Percentiles rank a stretch among this genome's conserved stretches.
Evolutionary conservation across 1,139 yeast genomes (phyloP).

Genomic region (Ogataea hybrid): DNA sequence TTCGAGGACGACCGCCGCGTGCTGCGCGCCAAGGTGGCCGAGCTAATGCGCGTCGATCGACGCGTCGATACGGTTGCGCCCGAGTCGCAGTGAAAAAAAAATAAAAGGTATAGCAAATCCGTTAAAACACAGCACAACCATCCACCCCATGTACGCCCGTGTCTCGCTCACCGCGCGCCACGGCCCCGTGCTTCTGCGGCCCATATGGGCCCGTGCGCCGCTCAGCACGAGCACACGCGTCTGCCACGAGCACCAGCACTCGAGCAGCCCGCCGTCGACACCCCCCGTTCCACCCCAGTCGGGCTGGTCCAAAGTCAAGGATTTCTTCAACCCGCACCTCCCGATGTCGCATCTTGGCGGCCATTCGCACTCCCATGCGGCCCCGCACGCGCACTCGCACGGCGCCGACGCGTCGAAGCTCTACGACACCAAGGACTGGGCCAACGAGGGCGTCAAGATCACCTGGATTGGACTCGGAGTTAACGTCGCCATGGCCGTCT

Average conservation of each 20-base stretch:
- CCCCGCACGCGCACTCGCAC: slow-evolving; percentile 38
- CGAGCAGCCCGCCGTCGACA: not conserved
- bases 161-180: not conserved
- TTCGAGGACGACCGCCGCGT: slow-evolving; percentile 13
- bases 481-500: slow-evolving; percentile 80
- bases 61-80: slow-evolving; percentile 3
- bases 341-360: slow-evolving; percentile 29
- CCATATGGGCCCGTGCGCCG: not conserved
- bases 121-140: not conserved
- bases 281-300: slow-evolving; percentile 11
- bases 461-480: slow-evolving; percentile 89
- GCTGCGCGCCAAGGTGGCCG: slow-evolving; percentile 15
- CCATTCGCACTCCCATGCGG: slow-evolving; percentile 36
- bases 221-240: slow-evolving; percentile 1
- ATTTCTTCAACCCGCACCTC: slow-evolving; percentile 33
- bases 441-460: slow-evolving; percentile 86
- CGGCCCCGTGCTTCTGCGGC: not conserved
- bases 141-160: slow-evolving; percentile 4
- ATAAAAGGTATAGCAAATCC: slow-evolving; percentile 7
- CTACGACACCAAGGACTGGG: slow-evolving; percentile 40
- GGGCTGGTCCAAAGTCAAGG: slow-evolving; percentile 28
- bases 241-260: slow-evolving; percentile 1
- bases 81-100: slow-evolving; percentile 3
- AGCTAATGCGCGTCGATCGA: slow-evolving; percentile 10
- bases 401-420: slow-evolving; percentile 30